A percentile compares a stretch with the other conserved stretches of the same genome.
Conservation (phyloP, 2,329 filamentous ascomycete genomes). For the Epichloe sylvatica region DNA sequence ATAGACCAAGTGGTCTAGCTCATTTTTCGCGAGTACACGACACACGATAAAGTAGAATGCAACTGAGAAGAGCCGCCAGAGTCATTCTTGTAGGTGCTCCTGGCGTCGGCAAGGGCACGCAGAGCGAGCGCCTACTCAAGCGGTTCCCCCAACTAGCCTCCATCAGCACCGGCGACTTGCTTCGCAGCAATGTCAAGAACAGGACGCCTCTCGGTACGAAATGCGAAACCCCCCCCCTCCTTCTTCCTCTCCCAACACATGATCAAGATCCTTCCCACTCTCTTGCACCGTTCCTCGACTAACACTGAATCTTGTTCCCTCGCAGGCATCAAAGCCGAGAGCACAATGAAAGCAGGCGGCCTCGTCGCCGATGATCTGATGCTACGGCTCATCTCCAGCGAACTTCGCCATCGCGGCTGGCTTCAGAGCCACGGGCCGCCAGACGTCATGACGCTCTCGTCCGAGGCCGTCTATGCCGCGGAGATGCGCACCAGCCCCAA, state of each 20-base stretch:
- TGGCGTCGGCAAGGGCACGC: conserved; percentile 94
- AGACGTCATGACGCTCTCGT: conserved; percentile 38
- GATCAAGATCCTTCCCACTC: background rate
- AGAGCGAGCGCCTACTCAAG: conserved; percentile 74
- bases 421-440: conserved; percentile 38
- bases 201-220: conserved; percentile 65
- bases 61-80: conserved; percentile 68
- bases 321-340: conserved; percentile 78
- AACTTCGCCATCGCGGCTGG: conserved; percentile 78
- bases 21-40: background rate
- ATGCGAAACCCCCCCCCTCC: background rate
- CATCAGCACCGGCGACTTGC: conserved; percentile 85
- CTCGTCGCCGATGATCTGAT: conserved; percentile 91
- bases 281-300: conserved; percentile 2
- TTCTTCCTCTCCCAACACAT: background rate
- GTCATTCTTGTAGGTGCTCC: conserved; percentile 91
- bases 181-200: conserved; percentile 84
- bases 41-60: conserved; percentile 39
- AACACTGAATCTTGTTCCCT: background rate
- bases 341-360: conserved; percentile 71
- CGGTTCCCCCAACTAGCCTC: conserved; percentile 74
- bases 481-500: conserved; percentile 15
- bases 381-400: conserved; percentile 79
- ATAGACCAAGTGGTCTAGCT: background rate
- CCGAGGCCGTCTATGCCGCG: conserved; percentile 25